Conservation (phyloP, 2,329 filamentous ascomycete species). For the Pseudogymnoascus sp. region DNA sequence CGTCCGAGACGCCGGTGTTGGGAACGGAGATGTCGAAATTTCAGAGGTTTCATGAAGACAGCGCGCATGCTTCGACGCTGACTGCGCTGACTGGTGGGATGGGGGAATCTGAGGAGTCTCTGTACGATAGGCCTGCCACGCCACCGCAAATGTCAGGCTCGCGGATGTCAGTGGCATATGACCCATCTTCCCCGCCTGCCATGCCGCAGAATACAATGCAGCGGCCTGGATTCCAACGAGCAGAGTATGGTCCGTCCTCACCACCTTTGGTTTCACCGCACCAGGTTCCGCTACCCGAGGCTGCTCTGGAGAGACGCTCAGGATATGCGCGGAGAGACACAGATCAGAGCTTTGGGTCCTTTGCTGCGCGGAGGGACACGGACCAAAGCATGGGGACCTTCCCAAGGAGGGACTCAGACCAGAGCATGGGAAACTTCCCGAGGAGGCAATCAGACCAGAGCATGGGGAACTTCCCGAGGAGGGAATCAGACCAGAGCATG, state of each 20-base stretch:
- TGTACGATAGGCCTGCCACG: background rate
- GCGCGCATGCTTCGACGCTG: background rate
- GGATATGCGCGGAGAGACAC: background rate
- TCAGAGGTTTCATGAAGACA: background rate
- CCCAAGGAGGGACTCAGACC: background rate
- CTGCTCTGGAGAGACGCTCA: background rate
- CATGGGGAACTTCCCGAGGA: background rate
- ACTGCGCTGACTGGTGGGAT: background rate
- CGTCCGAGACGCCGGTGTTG: background rate
- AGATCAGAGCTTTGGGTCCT: background rate
- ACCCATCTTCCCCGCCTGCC: background rate
- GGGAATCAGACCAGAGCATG: background rate
- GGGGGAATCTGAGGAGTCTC: background rate
- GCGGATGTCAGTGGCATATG: background rate
- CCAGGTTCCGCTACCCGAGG: background rate
- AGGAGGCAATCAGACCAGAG: background rate
- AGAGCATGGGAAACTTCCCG: background rate
- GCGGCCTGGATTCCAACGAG: background rate
- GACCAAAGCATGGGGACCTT: background rate
- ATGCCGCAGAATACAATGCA: background rate
- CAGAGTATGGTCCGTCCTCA: background rate
- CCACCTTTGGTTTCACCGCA: background rate
- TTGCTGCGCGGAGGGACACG: background rate
- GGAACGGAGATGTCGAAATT: background rate
- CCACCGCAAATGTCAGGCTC: background rate